Evolutionary conservation across 1,284 basidiomycete species (phyloP).

Genomic region (Cryptococcus maquisensis): DNA sequence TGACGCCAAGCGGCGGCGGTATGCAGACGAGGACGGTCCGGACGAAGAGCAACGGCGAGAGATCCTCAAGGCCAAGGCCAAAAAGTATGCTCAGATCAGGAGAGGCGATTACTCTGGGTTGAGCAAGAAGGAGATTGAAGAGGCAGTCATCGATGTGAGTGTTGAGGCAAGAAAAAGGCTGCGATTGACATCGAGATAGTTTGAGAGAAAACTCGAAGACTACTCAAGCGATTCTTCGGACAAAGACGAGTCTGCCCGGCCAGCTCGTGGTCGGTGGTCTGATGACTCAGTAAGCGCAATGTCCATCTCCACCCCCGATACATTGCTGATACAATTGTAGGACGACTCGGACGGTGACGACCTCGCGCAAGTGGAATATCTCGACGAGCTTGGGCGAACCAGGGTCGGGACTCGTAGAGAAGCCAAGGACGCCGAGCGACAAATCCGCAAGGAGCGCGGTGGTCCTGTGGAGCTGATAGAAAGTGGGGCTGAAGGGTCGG

Average conservation of each 20-base stretch:
- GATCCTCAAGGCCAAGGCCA: constrained; percentile 69
- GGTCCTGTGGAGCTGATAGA: constrained; percentile 1
- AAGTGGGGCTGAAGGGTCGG: constrained; percentile 17
- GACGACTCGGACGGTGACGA: constrained; percentile 52
- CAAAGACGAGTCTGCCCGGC: constrained; percentile 31
- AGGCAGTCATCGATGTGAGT: constrained; percentile 76
- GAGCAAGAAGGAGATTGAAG: constrained; percentile 68
- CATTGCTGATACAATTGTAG: neutral
- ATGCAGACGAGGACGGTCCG: constrained; percentile 31
- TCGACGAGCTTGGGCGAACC: constrained; percentile 48
- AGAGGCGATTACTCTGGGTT: constrained; percentile 77
- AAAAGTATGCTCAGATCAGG: constrained; percentile 72
- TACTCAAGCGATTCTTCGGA: constrained; percentile 46
- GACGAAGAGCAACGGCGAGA: constrained; percentile 39
- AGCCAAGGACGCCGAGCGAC: constrained; percentile 35
- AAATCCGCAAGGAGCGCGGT: constrained; percentile 6
- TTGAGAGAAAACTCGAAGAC: constrained; percentile 61
- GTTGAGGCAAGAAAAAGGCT: neutral
- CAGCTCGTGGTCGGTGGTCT: constrained; percentile 11
- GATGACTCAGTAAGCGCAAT: constrained; percentile 9
- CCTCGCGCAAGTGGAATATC: constrained; percentile 41
- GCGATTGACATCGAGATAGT: constrained; percentile 51
- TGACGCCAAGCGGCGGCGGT: constrained; percentile 37
- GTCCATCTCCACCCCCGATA: neutral
- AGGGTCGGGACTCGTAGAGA: constrained; percentile 41